Conservation (phyloP, 75 land plant species). For the Cupressus sempervirens region DNA sequence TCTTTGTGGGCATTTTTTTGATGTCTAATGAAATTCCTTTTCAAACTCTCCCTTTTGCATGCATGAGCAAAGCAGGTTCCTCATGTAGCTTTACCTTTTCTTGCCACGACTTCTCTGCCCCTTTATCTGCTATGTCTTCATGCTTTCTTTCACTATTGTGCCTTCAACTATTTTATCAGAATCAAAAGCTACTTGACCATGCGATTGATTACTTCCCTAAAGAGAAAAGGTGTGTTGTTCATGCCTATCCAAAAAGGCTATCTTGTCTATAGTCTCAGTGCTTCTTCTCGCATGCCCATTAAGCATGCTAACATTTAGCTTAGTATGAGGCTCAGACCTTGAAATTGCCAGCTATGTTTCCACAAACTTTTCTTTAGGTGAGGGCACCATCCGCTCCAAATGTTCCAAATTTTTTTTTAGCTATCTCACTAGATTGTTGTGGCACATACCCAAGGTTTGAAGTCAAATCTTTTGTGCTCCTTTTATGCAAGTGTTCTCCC, state of each 20-base stretch:
- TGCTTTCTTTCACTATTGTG: too few species aligned
- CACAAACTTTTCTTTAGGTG: slow-evolving; percentile 36
- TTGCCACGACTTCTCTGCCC: too few species aligned
- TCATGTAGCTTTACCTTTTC: too few species aligned
- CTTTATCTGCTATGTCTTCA: too few species aligned
- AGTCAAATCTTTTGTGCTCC: not conserved
- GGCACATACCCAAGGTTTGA: slow-evolving; percentile 15
- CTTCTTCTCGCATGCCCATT: slow-evolving; percentile 52
- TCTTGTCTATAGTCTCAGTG: slow-evolving; percentile 6
- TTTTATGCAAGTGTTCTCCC: too few species aligned
- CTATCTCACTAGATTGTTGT: slow-evolving; percentile 42
- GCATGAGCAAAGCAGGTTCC: too few species aligned
- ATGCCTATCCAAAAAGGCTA: not conserved
- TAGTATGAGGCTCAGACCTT: slow-evolving; percentile 25
- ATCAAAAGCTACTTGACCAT: not conserved
- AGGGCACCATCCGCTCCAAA: slow-evolving; percentile 40
- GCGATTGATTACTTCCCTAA: not conserved
- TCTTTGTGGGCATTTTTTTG: too few species aligned
- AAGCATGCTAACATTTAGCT: slow-evolving; percentile 37
- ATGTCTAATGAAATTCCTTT: too few species aligned
- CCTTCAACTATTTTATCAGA: not conserved
- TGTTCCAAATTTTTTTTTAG: slow-evolving; percentile 44
- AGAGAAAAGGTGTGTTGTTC: not conserved
- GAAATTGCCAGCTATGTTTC: slow-evolving; percentile 21
- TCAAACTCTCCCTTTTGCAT: too few species aligned